Evolutionary conservation across 768 basidiomycete genomes (phyloP), one percentile per base, ranked within the genome.

Genomic region (Trametopsis cervina): DNA sequence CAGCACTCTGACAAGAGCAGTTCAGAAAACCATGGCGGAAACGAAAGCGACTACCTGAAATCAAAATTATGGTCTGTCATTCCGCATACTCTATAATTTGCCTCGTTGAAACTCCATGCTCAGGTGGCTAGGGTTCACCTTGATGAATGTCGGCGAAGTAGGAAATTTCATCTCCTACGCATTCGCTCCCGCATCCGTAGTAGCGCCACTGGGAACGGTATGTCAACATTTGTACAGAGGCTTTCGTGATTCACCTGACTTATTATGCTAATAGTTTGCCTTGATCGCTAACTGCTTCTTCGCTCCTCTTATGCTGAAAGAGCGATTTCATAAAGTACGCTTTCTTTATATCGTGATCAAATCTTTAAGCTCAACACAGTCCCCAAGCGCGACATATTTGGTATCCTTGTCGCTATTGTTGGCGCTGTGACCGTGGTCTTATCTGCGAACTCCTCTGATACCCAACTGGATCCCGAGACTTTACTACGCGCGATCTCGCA

Each of bases 211-310:
- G 10, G 95, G 95, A n/a, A 93, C 90, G 39, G 93, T 95, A 57
- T 68, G 82, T 67, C 25, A 46, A 20, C 37, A 41, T 23, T 15
- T 50, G 44, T 46, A 47, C n/a, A 40, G 23, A 50, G 29, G 21
- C 41, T 25, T n/a, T n/a, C n/a, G 10, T 40, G 27, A 42, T 12
- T 39, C 51, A 13, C 40, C 42, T 18, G 42, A 38, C 18, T 27
- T 51, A 45, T 60, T 40, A 44, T 29, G 45, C 23, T 21, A 42
- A 13, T 46, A 91, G 83, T 87, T 91, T 64, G 91, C 92, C 2
- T 72, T 97, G n/a, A 82, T 95, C 50, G 90, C 95, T 12, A 98
- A 98, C 63, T 97, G 93, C 60, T 73, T 93, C 35, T 92, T 97
- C 54, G 91, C 94, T 1, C 95, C 95, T 13, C 57, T 91, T 2